Evolutionary conservation across 176 grass and related monocot species (phyloP).

Genomic region (Phragmites australis): DNA sequence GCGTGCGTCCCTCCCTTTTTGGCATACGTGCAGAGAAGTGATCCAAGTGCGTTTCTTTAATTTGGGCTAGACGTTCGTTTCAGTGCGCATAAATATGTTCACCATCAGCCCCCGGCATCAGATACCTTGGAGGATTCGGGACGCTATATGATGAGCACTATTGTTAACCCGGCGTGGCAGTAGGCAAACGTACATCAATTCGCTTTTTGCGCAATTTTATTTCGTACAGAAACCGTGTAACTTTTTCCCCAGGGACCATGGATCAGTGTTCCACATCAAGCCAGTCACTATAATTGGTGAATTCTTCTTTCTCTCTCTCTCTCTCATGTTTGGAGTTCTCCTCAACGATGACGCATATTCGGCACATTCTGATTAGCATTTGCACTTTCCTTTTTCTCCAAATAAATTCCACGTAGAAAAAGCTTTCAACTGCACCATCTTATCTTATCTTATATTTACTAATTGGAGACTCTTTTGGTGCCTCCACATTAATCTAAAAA

Average conservation of each 20-base stretch:
- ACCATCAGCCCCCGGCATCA: conserved; percentile 31
- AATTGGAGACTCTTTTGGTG: too few relatives aligned
- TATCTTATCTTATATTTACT: too few relatives aligned
- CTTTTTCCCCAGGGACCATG: not conserved
- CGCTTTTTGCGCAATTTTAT: conserved; percentile 6
- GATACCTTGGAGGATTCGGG: conserved; percentile 51
- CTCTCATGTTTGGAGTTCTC: conserved; percentile 13
- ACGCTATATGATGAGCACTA: conserved; percentile 7
- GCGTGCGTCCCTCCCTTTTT: conserved; percentile 28
- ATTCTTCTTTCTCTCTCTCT: not conserved
- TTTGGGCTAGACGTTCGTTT: not conserved
- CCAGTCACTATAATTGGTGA: not conserved
- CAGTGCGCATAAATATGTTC: conserved; percentile 37
- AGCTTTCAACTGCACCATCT: not conserved
- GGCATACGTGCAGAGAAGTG: not conserved
- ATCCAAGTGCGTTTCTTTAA: not conserved
- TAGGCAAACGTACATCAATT: not conserved
- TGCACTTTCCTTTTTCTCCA: not conserved
- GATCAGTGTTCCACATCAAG: conserved; percentile 31
- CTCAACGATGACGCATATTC: not conserved
- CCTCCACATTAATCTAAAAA: too few relatives aligned
- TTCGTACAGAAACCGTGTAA: not conserved
- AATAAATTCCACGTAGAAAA: not conserved
- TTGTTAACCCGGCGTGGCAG: conserved; percentile 16
- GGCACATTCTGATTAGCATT: not conserved